phyloP scores from a whole-genome alignment of 1,284 basidiomycete species.

The Ganoderma boninense region DNA sequence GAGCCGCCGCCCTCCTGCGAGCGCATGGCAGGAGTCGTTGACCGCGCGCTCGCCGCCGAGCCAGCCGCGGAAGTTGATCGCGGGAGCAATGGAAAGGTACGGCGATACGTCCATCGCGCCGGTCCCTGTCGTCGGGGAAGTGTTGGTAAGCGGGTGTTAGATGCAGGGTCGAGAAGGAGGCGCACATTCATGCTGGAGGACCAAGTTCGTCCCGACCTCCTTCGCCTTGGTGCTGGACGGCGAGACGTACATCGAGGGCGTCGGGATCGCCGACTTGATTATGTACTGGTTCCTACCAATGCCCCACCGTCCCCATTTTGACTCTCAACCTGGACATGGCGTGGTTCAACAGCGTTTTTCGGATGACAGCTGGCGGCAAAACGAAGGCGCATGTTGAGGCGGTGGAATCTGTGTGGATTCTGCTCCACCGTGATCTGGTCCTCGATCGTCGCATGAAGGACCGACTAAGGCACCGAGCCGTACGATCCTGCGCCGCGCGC shows the following conservation, averaged over 20 bases:
- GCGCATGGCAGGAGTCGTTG: slow-evolving; percentile 75
- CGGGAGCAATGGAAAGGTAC: slow-evolving; percentile 43
- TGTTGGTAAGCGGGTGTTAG: background rate
- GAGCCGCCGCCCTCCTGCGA: slow-evolving; percentile 73
- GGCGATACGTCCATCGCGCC: background rate
- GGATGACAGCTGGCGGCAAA: background rate
- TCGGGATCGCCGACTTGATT: slow-evolving; percentile 79
- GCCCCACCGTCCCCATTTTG: too few species aligned
- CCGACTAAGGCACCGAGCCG: slow-evolving; percentile 70
- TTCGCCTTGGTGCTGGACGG: slow-evolving; percentile 21
- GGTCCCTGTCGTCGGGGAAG: background rate
- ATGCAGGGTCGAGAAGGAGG: background rate
- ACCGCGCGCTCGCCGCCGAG: slow-evolving; percentile 87
- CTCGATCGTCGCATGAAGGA: slow-evolving; percentile 58
- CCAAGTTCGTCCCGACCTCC: slow-evolving; percentile 52
- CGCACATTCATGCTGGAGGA: slow-evolving; percentile 66
- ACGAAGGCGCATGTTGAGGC: slow-evolving; percentile 44
- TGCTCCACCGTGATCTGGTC: slow-evolving; percentile 59
- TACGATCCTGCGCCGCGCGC: slow-evolving; percentile 60
- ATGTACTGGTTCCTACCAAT: slow-evolving; percentile 76
- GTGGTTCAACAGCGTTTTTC: too few species aligned
- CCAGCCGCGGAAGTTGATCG: slow-evolving; percentile 81
- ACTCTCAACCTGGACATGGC: background rate
- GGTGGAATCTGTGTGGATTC: slow-evolving; percentile 71
- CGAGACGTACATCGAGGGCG: slow-evolving; percentile 65